Base-by-base conservation (phyloP, 139 green algal species). In the Chlamydomonas applanata region DNA sequence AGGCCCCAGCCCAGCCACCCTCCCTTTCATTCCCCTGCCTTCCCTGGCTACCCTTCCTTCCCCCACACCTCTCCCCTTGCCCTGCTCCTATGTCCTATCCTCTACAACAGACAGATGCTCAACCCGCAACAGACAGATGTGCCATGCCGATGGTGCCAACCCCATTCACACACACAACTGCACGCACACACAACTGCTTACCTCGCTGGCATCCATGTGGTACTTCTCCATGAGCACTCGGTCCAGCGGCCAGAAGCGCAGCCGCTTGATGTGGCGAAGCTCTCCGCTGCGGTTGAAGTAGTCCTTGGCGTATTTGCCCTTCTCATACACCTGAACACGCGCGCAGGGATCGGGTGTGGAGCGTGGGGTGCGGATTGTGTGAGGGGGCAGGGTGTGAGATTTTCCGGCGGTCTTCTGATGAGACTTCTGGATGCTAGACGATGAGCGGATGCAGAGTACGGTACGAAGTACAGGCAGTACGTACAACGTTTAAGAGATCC, bases 201-300 rank as follows among this genome's bases (percentile, higher is more conserved):
- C 92, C 87, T 99, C 95, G 0, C 87, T 70, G 16, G 72, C 66
- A 35, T 76, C 34, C 40, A 99, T 79, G 24, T 88, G 75, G 83
- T 99, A 99, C 83, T 98, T 98, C 45, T 99, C 92, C 25, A 72
- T 44, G 57, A 99, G 88, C 75, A 99, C 94, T 2, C 77, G 53
- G 56, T 97, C 80, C 71, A 99, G 82, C 29, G 91, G 87, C 93
- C 96, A 99, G 86, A 92, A 94, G 45, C 89, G 87, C 25, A 99
- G 90, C 62, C 87, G 79, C 57, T 92, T 90, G 82, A 98, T 98
- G 83, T 97, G 86, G 16, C 94, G 90, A 77, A 99, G 90, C 75
- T 96, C 86, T 14, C 94, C 95, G 22, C 90, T 79, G 17, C 90
- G 79, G 35, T 90, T 97, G 90, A 98, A 99, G 83, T 91, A 99